Evolutionary conservation across 257 asterid species (phyloP).

Genomic region (Ligustrum vulgare): DNA sequence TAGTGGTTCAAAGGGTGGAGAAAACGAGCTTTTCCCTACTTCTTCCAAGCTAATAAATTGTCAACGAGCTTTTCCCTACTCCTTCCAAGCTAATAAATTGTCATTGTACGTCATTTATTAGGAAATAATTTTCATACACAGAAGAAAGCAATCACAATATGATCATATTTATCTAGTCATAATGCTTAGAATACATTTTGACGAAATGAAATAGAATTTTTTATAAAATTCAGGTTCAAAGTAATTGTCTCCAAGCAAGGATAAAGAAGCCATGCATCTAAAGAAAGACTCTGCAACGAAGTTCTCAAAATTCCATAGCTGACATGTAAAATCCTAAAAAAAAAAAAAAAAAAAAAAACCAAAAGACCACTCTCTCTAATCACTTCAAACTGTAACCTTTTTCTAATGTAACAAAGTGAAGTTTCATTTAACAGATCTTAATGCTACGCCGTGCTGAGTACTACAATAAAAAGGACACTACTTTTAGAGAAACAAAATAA

Average conservation of each 20-base stretch:
- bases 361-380: not conserved
- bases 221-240: not conserved
- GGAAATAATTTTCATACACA: not conserved
- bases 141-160: not conserved
- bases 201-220: not conserved
- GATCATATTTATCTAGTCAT: not conserved
- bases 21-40: too few species aligned
- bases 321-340: conserved; percentile 1
- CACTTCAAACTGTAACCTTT: not conserved
- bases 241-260: conserved; percentile 5
- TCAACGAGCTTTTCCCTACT: too few species aligned
- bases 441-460: not conserved
- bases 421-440: not conserved
- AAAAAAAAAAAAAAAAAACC: not conserved
- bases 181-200: not conserved
- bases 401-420: not conserved
- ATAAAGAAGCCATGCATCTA: not conserved
- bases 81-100: too few species aligned
- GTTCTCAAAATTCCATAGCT: not conserved
- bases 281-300: not conserved
- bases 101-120: not conserved
- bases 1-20: too few species aligned
- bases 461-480: not conserved
- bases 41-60: too few species aligned
- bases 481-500: not conserved